phyloP scores from a whole-genome alignment of 2,329 filamentous ascomycete species.

The Arthrobotrys entomopaga region DNA sequence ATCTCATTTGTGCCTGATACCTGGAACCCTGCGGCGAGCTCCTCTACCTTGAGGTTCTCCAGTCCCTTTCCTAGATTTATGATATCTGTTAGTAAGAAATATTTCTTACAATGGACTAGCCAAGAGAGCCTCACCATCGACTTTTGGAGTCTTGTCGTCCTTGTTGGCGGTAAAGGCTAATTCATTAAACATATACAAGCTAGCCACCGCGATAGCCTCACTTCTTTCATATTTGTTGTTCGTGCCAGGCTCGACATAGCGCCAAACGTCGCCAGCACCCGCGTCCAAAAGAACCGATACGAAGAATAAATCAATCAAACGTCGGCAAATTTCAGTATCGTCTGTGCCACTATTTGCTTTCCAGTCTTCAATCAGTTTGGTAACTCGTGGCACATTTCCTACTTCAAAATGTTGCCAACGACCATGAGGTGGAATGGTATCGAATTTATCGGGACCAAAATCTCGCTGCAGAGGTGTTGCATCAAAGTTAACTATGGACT shows the following conservation, averaged over 20 bases:
- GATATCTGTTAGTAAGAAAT: slow-evolving; percentile 76
- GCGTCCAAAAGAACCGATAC: slow-evolving; percentile 85
- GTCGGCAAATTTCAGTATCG: slow-evolving; percentile 75
- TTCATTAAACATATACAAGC: slow-evolving; percentile 65
- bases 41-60: slow-evolving; percentile 63
- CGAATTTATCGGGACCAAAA: slow-evolving; percentile 73
- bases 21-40: slow-evolving; percentile 64
- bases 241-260: slow-evolving; percentile 88
- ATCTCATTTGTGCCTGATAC: slow-evolving; percentile 64
- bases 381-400: slow-evolving; percentile 77
- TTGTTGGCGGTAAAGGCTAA: slow-evolving; percentile 86
- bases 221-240: slow-evolving; percentile 79
- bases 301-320: slow-evolving; percentile 80
- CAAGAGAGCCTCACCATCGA: slow-evolving; percentile 76
- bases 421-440: slow-evolving; percentile 82
- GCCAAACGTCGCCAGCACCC: slow-evolving; percentile 89
- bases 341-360: slow-evolving; percentile 72
- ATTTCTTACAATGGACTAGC: no score
- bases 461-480: slow-evolving; percentile 68
- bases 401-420: slow-evolving; percentile 85
- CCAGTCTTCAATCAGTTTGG: slow-evolving; percentile 75
- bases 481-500: no score
- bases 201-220: slow-evolving; percentile 83
- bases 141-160: slow-evolving; percentile 79
- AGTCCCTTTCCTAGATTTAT: slow-evolving; percentile 80